phyloP scores from a whole-genome alignment of 192 early-diverging fungal genomes.

The Backusella australiensis region DNA sequence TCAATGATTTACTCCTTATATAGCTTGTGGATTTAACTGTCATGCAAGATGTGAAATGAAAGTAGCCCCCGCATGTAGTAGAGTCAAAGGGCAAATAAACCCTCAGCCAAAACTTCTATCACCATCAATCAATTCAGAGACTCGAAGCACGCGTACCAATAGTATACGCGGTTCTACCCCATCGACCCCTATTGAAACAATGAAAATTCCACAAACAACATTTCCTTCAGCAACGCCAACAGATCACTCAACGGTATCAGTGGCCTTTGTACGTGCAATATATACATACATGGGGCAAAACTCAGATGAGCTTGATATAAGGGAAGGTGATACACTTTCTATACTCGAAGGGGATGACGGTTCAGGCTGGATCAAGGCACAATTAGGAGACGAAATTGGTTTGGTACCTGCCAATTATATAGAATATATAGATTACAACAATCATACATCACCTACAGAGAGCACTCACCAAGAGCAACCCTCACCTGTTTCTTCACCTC shows the following conservation, averaged over 20 bases:
- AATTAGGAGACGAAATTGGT: conserved; percentile 18
- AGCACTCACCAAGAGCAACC: neutral
- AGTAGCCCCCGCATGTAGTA: conserved; percentile 63
- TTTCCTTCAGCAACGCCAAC: neutral
- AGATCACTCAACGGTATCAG: neutral
- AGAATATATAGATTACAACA: neutral
- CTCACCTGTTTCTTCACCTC: too few species aligned
- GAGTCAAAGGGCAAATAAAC: conserved; percentile 50
- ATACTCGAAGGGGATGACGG: conserved; percentile 59
- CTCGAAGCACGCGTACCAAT: neutral
- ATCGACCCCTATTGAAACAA: conserved; percentile 13
- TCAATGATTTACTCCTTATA: neutral
- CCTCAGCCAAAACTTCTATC: conserved; percentile 21
- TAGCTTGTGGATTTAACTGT: conserved; percentile 67
- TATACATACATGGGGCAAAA: conserved; percentile 59
- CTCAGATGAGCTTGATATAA: conserved; percentile 55
- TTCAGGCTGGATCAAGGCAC: conserved; percentile 58
- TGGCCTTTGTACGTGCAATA: conserved; percentile 39
- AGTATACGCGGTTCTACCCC: conserved; percentile 3
- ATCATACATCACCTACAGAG: neutral
- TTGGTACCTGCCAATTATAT: conserved; percentile 56
- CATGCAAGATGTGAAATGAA: conserved; percentile 83
- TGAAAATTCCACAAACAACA: neutral
- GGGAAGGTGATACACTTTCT: conserved; percentile 51
- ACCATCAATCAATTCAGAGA: neutral